Base-by-base conservation (phyloP, 2,329 filamentous ascomycete species). In the Lasiodiplodia sp. region DNA sequence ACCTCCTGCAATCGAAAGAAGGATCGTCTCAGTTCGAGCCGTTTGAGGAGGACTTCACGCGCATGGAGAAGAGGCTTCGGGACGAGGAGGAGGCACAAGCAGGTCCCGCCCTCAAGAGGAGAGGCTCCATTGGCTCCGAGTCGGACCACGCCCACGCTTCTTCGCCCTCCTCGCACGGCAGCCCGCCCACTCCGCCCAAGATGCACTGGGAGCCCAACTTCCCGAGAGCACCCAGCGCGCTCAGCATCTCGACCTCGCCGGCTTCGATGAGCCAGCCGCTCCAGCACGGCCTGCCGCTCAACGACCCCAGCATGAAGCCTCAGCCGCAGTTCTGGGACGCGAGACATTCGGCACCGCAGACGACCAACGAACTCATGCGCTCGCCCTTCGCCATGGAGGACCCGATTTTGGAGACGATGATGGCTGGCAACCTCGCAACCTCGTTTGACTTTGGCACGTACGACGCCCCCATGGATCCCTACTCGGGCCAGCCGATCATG, bases 41-140 rank as follows among this genome's bases (percentile, higher is more conserved):
- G 3, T 90, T 90, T 72, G 87, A 90, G 73, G 88, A 90, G 68
- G 85, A 88, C 75, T 81, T 84, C 69, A 81, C 82, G 47, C 79
- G 82, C 34, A 81, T 90, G 77, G 87, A 89, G 74, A 83, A 86
- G 67, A 83, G 83, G 53, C 75, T 90, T 51, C 81, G 87, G 69
- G 83, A 83, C 6, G 83, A 52, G 86, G 85, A 83, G 80, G 68
- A 85, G 84, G 76, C 83, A 84, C 69, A 82, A 85, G 66, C 82
- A 86, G 73, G 83, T 8, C 58, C 58, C 8, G 47, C 51, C 5
- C 34, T 60, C 23, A 56, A 65, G 38, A 25, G 62, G 31, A 66
- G 60, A 66, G 49, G 83, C 56, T 89, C 87, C 0, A 81, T 86
- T 67, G 87, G 87, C 72, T 87, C 85, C 51, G 85, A 87, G 62